Evolutionary conservation across 2,329 filamentous ascomycete species (phyloP).

Genomic region (Dactylonectria estremocensis): DNA sequence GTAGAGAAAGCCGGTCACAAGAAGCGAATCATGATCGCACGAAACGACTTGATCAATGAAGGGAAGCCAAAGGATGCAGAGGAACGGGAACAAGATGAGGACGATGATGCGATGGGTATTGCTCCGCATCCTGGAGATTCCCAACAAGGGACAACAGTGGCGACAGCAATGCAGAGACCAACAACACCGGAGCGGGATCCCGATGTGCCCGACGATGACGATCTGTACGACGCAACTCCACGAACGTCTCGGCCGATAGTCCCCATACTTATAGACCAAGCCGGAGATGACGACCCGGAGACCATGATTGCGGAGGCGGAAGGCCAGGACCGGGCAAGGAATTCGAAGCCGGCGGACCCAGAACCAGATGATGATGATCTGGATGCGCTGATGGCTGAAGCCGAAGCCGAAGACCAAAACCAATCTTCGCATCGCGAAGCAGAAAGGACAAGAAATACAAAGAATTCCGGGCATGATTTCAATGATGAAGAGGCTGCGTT

Average conservation of each 20-base stretch:
- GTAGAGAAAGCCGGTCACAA: conserved; percentile 95
- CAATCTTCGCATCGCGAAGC: conserved; percentile 11
- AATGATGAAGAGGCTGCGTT: conserved; percentile 78
- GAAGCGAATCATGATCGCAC: conserved; percentile 80
- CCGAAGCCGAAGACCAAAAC: conserved; percentile 59
- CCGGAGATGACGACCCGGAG: conserved; percentile 67
- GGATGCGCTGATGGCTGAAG: conserved; percentile 68
- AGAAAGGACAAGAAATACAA: conserved; percentile 27
- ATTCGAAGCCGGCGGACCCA: conserved; percentile 1
- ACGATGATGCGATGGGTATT: conserved; percentile 43
- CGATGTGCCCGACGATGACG: conserved; percentile 60
- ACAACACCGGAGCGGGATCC: conserved; percentile 44
- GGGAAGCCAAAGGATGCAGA: conserved; percentile 67
- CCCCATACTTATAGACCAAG: conserved; percentile 44
- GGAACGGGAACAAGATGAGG: conserved; percentile 47
- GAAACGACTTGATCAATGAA: conserved; percentile 89
- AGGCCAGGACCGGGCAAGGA: conserved; percentile 38
- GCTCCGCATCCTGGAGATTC: conserved; percentile 27
- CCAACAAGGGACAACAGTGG: conserved; percentile 58
- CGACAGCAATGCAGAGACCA: conserved; percentile 50
- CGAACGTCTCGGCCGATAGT: conserved; percentile 41
- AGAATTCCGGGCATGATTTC: conserved; percentile 57
- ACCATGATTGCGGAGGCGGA: conserved; percentile 68
- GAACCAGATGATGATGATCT: conserved; percentile 63
- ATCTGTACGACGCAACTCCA: conserved; percentile 71